Base-by-base conservation (phyloP, 805 yeast species). In the Candida patagonica region DNA sequence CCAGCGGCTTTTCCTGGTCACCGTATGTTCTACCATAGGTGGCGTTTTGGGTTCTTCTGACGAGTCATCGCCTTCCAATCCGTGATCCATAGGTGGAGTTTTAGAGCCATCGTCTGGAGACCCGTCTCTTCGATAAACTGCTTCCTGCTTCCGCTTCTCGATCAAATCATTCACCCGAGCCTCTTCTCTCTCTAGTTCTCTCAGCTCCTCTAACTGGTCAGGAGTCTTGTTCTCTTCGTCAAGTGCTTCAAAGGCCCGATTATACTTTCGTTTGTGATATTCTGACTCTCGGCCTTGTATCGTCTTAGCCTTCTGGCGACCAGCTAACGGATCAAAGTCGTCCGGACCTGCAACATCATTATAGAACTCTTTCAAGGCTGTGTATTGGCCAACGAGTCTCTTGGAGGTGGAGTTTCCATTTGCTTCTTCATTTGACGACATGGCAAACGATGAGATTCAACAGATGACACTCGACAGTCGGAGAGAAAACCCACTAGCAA, bases 181-280 rank as follows among this genome's bases (percentile, higher is more conserved):
- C 54, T 54, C 66, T 53, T 57, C 67, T 45, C 57, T 60, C 46
- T 63, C 73, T 21, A 61, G 47, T 27, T 64, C 70, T 43, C 72
- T 55, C 37, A 60, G 53, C 39, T 56, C 62, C 63, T 64, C 60
- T n/a, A 60, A 51, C 42, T 71, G 67, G 38, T 65, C 65, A 46
- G 73, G 71, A 1, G 68, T 52, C 48, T 35, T 22, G 19, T 30
- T 34, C 41, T 26, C 32, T 21, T 15, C 34, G 22, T 48, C 47
- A 13, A 50, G 60, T 5, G 55, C 56, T 0, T 58, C 53, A 5
- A 61, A 42, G 21, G 45, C 53, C 22, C 65, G 43, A 26, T 59
- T 56, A 21, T 56, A 55, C 44, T 66, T 62, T 43, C 66, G 63
- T 43, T 57, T 63, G 35, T 73, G 78, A 51, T 74, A 78, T 4